Conservation (phyloP, 306 rosid species). For the Arachis stenosperma region DNA sequence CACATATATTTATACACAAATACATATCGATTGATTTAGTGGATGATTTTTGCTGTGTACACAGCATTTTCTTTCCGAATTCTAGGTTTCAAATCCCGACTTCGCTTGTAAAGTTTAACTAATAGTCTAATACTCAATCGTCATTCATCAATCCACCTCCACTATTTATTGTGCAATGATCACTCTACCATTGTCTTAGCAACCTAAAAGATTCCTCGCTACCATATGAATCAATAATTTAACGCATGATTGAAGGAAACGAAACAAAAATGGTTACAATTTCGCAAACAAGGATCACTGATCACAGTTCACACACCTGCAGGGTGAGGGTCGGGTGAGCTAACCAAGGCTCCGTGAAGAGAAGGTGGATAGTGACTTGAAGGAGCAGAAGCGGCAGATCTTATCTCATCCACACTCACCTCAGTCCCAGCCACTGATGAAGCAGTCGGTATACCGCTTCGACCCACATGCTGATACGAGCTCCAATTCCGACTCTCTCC, state of each 20-base stretch:
- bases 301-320: constrained; percentile 52
- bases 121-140: too few species aligned
- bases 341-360: constrained; percentile 70
- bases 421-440: constrained; percentile 70
- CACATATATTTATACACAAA: too few species aligned
- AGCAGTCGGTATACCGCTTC: constrained; percentile 69
- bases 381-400: constrained; percentile 71
- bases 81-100: too few species aligned
- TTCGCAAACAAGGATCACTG: constrained; percentile 36
- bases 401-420: constrained; percentile 89
- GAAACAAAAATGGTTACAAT: constrained; percentile 3
- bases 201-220: neutral
- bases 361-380: constrained; percentile 82
- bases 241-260: constrained; percentile 15
- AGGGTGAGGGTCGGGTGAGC: constrained; percentile 65
- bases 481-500: constrained; percentile 71
- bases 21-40: too few species aligned
- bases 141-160: too few species aligned
- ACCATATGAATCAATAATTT: neutral
- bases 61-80: too few species aligned
- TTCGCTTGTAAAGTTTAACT: too few species aligned
- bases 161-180: too few species aligned
- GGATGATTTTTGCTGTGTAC: too few species aligned
- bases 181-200: neutral
- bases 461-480: constrained; percentile 65